A percentile compares a stretch with the other conserved stretches of the same genome.
These are phyloP conservation scores for Beta lomatogona DNA, from an alignment of 179 eudicot species.

Conservation along the genomic window DNA sequence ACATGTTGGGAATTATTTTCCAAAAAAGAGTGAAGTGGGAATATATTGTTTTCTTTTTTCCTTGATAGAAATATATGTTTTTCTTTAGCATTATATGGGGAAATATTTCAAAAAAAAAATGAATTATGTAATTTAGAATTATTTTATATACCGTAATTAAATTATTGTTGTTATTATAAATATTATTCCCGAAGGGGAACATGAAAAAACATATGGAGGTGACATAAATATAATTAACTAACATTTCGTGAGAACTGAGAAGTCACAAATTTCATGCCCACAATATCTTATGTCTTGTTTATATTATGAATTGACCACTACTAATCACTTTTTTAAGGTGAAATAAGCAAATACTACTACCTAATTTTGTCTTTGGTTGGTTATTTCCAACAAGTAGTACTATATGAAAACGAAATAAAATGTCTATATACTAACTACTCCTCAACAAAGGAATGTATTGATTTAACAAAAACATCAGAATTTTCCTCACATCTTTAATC, in stretches of 20 bases:
- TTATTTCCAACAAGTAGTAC: conserved; percentile 16
- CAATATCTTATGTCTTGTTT: conserved; percentile 14
- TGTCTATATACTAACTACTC: conserved; percentile 2
- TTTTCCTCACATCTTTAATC: background rate
- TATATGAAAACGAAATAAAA: background rate
- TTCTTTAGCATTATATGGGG: too few species aligned
- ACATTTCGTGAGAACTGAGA: background rate
- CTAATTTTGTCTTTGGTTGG: background rate
- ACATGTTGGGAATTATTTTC: too few species aligned
- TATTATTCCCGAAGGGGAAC: background rate
- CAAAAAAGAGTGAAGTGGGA: too few species aligned
- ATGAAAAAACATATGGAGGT: conserved; percentile 8
- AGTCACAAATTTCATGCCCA: conserved; percentile 19
- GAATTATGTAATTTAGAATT: too few species aligned
- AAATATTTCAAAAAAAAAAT: too few species aligned
- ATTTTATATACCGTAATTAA: too few species aligned
- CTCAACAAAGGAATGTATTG: conserved; percentile 3
- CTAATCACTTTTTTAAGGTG: background rate
- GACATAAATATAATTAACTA: background rate
- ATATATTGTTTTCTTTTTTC: too few species aligned
- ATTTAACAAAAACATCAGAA: background rate
- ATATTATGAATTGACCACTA: conserved; percentile 21
- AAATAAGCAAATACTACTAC: background rate
- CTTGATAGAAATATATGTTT: too few species aligned
- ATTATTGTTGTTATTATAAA: too few species aligned